Percentiles rank a stretch among this genome's conserved stretches.
phyloP scores from a whole-genome alignment of 352 stramenopile species.

The Phytophthora pisi region DNA sequence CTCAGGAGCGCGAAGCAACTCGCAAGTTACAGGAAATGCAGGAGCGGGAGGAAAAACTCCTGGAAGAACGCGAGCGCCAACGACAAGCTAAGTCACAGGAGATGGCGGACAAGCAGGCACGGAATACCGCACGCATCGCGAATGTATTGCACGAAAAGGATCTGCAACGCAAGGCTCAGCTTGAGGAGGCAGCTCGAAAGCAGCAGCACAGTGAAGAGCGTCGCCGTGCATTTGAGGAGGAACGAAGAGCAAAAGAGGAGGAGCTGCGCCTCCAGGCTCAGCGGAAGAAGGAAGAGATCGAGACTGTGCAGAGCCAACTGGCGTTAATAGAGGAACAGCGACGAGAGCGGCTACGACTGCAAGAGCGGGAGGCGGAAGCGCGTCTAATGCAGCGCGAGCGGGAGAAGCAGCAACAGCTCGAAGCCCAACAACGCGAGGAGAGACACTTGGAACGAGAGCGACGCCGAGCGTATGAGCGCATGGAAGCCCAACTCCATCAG shows the following conservation, averaged over 20 bases:
- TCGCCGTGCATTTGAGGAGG: slow-evolving; percentile 46
- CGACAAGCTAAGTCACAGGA: slow-evolving; percentile 50
- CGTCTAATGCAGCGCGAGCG: slow-evolving; percentile 49
- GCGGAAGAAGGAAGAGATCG: slow-evolving; percentile 69
- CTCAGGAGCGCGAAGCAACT: slow-evolving; percentile 49
- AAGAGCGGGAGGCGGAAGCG: slow-evolving; percentile 52
- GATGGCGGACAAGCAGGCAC: slow-evolving; percentile 62
- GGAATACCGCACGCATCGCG: slow-evolving; percentile 70
- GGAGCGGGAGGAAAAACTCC: slow-evolving; percentile 47
- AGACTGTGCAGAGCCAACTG: slow-evolving; percentile 65
- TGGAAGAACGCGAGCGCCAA: slow-evolving; percentile 53
- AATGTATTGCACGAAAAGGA: slow-evolving; percentile 71
- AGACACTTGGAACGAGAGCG: slow-evolving; percentile 56
- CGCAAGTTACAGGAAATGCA: slow-evolving; percentile 56
- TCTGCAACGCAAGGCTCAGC: slow-evolving; percentile 47
- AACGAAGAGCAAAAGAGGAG: slow-evolving; percentile 52
- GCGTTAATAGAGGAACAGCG: slow-evolving; percentile 59
- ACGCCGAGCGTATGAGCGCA: slow-evolving; percentile 58
- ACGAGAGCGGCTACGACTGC: slow-evolving; percentile 49
- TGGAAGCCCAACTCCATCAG: slow-evolving; percentile 59
- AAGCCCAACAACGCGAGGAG: slow-evolving; percentile 60
- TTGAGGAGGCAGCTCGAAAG: slow-evolving; percentile 60
- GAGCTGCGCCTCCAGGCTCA: slow-evolving; percentile 51
- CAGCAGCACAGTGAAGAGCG: slow-evolving; percentile 71
- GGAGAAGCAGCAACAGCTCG: slow-evolving; percentile 57